Evolutionary conservation across 352 stramenopile genomes (phyloP), one percentile per base, ranked within the genome.

Genomic region (Globisporangium perplexum): DNA sequence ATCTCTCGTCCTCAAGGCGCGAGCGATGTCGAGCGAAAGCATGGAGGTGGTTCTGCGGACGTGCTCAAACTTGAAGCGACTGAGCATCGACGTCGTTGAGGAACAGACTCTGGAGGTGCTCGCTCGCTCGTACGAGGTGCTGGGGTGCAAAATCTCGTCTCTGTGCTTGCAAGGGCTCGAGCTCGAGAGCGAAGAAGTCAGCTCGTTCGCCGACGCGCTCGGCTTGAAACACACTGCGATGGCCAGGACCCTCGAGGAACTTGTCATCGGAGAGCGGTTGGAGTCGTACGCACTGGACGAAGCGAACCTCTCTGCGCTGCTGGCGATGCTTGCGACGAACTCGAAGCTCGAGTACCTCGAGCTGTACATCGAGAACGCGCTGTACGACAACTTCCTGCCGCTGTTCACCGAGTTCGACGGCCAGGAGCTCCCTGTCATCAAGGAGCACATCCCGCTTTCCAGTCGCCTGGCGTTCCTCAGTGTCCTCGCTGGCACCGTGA

Each of bases 231-330:
- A 35, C 11, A 45, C 22, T 22, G 35, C 10, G 17, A 4, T 55
- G 11, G 28, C 41, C 0, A 43, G 41, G 23, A 53, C 44, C 0
- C 41, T 62, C 4, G 10, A 20, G 15, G 56, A 62, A 42, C 56
- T 62, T 35, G 24, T 60, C 46, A 31, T 72, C 42, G 42, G 64
- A 49, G 39, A 54, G 47, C 47, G 46, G 0, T 12, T 60, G 18
- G 33, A 57, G 15, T 70, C 51, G 0, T 72, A 65, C 23, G 18
- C 51, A 1, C 44, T 76, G 17, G 57, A 73, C 31, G 55, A 72
- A 17, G 22, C 52, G 18, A 60, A 60, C 15, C 50, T 62, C 31
- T 39, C 39, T 20, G 56, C 48, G 41, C 33, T 62, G 41, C 17
- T 62, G 38, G 49, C 23, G 42, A 52, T 62, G 56, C 41, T 62